These are phyloP conservation scores for Syzygium grande DNA, from an alignment of 345 rosid genomes.

Conservation along the genomic window DNA sequence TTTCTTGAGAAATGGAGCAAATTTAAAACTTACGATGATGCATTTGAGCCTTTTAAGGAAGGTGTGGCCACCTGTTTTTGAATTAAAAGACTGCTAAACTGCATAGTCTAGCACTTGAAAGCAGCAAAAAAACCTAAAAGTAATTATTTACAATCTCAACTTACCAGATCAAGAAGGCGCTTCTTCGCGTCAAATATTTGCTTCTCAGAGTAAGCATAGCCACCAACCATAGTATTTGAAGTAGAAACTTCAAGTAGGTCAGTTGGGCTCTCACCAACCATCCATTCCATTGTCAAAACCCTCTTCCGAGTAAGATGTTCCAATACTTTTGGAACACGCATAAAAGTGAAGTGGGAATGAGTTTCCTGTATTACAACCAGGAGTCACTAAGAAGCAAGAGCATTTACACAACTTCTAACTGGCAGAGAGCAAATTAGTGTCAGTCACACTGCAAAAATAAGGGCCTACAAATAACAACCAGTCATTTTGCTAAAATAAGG, in stretches of 20 bases:
- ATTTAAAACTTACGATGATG: neutral
- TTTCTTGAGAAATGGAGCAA: neutral
- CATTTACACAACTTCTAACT: neutral
- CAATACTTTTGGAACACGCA: constrained; percentile 63
- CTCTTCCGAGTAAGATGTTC: constrained; percentile 59
- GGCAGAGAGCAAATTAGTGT: neutral
- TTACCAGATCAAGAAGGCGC: constrained; percentile 78
- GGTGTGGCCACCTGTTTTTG: neutral
- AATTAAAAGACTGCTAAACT: neutral
- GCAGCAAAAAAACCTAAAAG: neutral
- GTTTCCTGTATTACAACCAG: constrained; percentile 50
- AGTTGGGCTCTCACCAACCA: constrained; percentile 80
- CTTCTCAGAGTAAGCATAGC: constrained; percentile 34
- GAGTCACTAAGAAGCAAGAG: constrained; percentile 12
- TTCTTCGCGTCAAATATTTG: constrained; percentile 56
- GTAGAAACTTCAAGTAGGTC: constrained; percentile 45
- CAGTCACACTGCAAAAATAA: neutral
- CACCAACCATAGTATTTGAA: constrained; percentile 21
- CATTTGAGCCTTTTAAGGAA: neutral
- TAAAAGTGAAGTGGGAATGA: constrained; percentile 58
- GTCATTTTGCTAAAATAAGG: neutral
- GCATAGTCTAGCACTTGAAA: neutral
- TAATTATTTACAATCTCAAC: neutral
- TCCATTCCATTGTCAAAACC: constrained; percentile 97
- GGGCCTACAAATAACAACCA: neutral